phyloP scores from a whole-genome alignment of 1,284 basidiomycete species.

The Marasmius fiardii region DNA sequence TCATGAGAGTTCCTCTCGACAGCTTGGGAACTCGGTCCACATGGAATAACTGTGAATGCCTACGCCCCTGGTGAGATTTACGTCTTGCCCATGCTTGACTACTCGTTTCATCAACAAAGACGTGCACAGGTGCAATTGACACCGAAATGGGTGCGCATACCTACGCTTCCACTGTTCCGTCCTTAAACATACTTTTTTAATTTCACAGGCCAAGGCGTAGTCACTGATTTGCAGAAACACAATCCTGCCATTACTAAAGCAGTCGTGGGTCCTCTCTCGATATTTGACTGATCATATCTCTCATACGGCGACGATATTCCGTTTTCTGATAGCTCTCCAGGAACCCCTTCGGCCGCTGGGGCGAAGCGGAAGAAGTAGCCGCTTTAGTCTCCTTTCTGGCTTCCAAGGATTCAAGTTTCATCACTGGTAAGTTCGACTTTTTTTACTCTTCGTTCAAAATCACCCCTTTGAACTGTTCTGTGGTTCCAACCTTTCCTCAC shows the following conservation, averaged over 20 bases:
- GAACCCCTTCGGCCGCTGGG: neutral
- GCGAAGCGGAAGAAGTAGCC: slow-evolving; percentile 3
- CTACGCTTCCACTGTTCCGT: neutral
- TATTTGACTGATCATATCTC: neutral
- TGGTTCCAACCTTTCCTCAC: too few relatives aligned
- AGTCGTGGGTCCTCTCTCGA: too few relatives aligned
- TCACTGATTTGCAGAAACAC: neutral
- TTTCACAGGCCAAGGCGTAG: neutral
- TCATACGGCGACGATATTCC: neutral
- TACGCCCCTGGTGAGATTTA: slow-evolving; percentile 24
- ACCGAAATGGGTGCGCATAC: neutral
- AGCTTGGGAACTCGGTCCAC: slow-evolving; percentile 27
- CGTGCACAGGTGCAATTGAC: neutral
- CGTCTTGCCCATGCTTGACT: neutral
- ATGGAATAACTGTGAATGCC: slow-evolving; percentile 30
- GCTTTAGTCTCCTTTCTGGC: slow-evolving; percentile 8
- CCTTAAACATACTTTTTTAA: too few relatives aligned
- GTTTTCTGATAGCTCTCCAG: neutral
- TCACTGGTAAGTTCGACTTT: slow-evolving; percentile 10
- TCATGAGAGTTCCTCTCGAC: too few relatives aligned
- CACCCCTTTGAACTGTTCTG: too few relatives aligned
- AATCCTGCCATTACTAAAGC: neutral
- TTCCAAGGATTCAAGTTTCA: slow-evolving; percentile 4
- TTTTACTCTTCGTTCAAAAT: too few relatives aligned
- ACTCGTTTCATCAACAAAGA: neutral